Percentiles rank a stretch among this genome's conserved stretches.
Evolutionary conservation across 129 eudicot species (phyloP).

Genomic region (carrot (Daucus carota)): DH1_v3.0 NC_030388.2:32557501-32558000

Average conservation of each 20-base stretch:
- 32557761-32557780: constrained; percentile 2
- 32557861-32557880: not conserved
- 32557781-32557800: not conserved
- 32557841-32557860: not conserved
- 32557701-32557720: constrained; percentile 25
- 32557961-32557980: no score
- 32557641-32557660: constrained; percentile 9
- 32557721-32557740: constrained; percentile 22
- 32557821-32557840: not conserved
- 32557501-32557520: not conserved
- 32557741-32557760: constrained; percentile 18
- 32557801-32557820: not conserved
- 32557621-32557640: constrained; percentile 33
- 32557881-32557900: constrained; percentile 5
- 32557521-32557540: constrained; percentile 10
- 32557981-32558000: no score
- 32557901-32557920: not conserved
- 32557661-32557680: constrained; percentile 32
- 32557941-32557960: not conserved
- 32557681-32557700: constrained; percentile 35
- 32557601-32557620: constrained; percentile 20
- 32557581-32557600: constrained; percentile 9
- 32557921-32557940: constrained; percentile 16
- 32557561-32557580: constrained; percentile 17
- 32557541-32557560: constrained; percentile 16